Evolutionary conservation across 805 yeast genomes (phyloP).

Genomic region (Naumovozyma baii): DNA sequence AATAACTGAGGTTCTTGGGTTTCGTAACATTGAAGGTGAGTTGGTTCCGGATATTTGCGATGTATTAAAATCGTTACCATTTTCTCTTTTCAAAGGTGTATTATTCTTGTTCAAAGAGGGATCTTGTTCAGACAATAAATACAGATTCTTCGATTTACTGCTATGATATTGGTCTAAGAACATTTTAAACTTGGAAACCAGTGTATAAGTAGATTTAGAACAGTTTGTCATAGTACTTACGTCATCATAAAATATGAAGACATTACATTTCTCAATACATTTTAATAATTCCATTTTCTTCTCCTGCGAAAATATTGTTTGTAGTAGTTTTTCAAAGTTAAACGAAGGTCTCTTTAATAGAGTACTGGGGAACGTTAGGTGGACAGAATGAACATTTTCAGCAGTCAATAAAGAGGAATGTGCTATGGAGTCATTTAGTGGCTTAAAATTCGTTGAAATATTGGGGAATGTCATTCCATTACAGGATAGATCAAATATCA

Average conservation of each 20-base stretch:
- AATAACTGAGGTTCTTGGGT: neutral
- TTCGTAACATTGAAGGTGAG: neutral
- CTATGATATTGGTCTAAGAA: neutral
- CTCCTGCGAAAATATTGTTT: conserved; percentile 17
- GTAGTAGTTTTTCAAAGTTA: conserved; percentile 20
- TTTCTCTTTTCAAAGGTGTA: neutral
- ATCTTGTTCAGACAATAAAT: neutral
- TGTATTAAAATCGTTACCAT: neutral
- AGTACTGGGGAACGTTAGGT: conserved; percentile 27
- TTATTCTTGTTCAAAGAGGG: neutral
- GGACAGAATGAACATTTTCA: conserved; percentile 11
- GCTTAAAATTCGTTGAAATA: neutral
- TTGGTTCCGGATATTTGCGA: conserved; percentile 1
- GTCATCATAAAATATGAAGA: conserved; percentile 23
- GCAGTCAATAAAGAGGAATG: neutral
- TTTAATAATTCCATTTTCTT: conserved; percentile 12
- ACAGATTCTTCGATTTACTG: neutral
- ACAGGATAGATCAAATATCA: conserved; percentile 19
- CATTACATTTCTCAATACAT: conserved; percentile 11
- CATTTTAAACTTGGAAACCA: conserved; percentile 17
- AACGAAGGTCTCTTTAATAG: conserved; percentile 25
- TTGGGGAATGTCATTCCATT: conserved; percentile 13
- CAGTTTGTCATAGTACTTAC: conserved; percentile 12
- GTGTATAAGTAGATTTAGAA: conserved; percentile 16
- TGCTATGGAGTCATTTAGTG: neutral